phyloP scores from a whole-genome alignment of 139 green algal genomes.

The Picochlorum sp. region DNA sequence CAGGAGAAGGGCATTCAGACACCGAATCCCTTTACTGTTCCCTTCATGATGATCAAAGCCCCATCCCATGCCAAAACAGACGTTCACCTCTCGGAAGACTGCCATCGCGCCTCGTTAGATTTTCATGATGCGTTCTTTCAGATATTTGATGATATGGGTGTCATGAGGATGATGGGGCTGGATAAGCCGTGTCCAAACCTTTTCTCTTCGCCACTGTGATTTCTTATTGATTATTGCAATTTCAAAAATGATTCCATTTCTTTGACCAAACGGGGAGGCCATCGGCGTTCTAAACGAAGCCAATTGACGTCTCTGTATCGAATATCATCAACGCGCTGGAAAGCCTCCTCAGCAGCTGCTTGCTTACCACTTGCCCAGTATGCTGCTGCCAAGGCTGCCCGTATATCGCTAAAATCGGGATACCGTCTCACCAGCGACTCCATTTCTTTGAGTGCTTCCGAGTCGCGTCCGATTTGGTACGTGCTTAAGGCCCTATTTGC shows the following conservation, averaged over 20 bases:
- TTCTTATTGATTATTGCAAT: no score
- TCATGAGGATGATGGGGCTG: conserved; percentile 57
- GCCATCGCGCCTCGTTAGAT: conserved; percentile 72
- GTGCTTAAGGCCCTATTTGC: conserved; percentile 66
- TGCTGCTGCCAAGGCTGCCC: conserved; percentile 69
- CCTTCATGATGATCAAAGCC: conserved; percentile 75
- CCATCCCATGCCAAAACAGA: conserved; percentile 71
- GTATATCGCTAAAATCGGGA: conserved; percentile 70
- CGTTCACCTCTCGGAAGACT: conserved; percentile 76
- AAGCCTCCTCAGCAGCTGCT: conserved; percentile 57
- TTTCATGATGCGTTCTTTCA: conserved; percentile 72
- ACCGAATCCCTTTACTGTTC: conserved; percentile 64
- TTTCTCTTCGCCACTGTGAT: not conserved
- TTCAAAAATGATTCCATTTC: conserved; percentile 45
- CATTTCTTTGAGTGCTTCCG: conserved; percentile 59
- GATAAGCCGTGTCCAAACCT: conserved; percentile 8
- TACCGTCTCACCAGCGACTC: conserved; percentile 68
- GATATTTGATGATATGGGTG: conserved; percentile 71
- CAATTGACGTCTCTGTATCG: conserved; percentile 55
- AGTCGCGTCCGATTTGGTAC: conserved; percentile 56
- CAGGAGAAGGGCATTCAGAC: not conserved
- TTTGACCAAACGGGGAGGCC: conserved; percentile 55
- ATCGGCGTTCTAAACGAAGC: conserved; percentile 53
- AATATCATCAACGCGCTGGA: conserved; percentile 27
- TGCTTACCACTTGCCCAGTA: conserved; percentile 65